These are phyloP conservation scores for Neofusicoccum ribis DNA, from an alignment of 2,329 filamentous ascomycete genomes.

Conservation along the genomic window DNA sequence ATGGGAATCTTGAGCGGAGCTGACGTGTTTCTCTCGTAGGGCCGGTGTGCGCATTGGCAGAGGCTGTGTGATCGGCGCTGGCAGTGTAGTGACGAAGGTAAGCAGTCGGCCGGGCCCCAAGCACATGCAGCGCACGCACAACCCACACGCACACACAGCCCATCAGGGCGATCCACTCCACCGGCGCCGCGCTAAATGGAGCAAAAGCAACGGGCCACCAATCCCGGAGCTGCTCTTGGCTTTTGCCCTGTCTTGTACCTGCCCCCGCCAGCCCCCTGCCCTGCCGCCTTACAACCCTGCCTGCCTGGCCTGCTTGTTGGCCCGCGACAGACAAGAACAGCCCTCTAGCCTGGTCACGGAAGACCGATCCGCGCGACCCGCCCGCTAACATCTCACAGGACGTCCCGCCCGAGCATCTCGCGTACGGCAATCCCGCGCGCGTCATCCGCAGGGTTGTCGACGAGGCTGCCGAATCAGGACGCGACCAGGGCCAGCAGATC, in stretches of 20 bases:
- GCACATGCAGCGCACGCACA: background rate
- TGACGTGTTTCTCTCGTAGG: slow-evolving; percentile 11
- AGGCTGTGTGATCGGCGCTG: slow-evolving; percentile 74
- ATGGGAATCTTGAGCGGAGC: background rate
- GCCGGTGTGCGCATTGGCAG: slow-evolving; percentile 77
- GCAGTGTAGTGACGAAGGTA: slow-evolving; percentile 76
- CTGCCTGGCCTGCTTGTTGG: background rate
- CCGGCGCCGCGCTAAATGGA: background rate
- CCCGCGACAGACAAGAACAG: background rate
- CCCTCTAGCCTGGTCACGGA: slow-evolving; percentile 14
- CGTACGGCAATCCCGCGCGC: slow-evolving; percentile 16
- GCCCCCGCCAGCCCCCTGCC: background rate
- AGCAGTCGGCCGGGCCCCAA: background rate
- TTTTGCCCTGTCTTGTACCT: background rate
- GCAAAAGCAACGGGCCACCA: background rate
- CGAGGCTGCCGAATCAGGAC: background rate
- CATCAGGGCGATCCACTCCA: background rate
- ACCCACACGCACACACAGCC: slow-evolving; percentile 4
- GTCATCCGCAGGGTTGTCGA: slow-evolving; percentile 8
- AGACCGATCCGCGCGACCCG: slow-evolving; percentile 6
- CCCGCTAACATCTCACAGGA: slow-evolving; percentile 18
- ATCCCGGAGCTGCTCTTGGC: background rate
- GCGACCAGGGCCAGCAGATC: background rate
- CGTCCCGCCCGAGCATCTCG: slow-evolving; percentile 15
- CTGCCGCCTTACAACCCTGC: background rate